Conservation (phyloP, 2,329 filamentous ascomycete genomes). For the Penicillium sp. region DNA sequence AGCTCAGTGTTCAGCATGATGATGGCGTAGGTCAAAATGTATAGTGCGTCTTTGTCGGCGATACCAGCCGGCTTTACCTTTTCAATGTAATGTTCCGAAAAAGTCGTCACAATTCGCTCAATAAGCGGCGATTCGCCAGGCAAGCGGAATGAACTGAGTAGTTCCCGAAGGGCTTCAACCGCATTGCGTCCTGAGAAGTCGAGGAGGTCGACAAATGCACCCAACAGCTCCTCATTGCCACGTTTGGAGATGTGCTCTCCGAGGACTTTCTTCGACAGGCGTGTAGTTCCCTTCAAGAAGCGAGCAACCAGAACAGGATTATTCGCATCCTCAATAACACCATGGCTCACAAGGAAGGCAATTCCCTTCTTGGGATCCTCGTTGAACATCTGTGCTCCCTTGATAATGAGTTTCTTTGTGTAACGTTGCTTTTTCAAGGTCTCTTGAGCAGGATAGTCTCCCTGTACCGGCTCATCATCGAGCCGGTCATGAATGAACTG, state of each 20-base stretch:
- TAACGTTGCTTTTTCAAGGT: constrained; percentile 68
- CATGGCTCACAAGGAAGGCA: constrained; percentile 77
- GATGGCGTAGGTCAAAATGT: constrained; percentile 89
- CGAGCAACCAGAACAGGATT: constrained; percentile 76
- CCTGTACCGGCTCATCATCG: constrained; percentile 62
- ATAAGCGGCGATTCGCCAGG: constrained; percentile 92
- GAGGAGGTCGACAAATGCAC: constrained; percentile 81
- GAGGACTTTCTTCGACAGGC: constrained; percentile 84
- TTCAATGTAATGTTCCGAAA: constrained; percentile 79
- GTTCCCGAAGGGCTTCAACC: constrained; percentile 80
- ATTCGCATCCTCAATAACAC: constrained; percentile 73
- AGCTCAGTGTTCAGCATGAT: constrained; percentile 98
- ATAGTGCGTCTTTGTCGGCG: constrained; percentile 81
- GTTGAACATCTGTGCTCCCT: constrained; percentile 87
- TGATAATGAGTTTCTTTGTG: constrained; percentile 84
- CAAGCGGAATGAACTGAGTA: constrained; percentile 90
- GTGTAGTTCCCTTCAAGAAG: constrained; percentile 82
- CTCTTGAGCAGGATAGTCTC: constrained; percentile 65
- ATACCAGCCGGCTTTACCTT: constrained; percentile 69
- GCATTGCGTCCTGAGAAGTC: constrained; percentile 83
- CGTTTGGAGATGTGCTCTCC: constrained; percentile 93
- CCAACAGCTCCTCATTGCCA: constrained; percentile 78
- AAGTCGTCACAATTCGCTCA: constrained; percentile 83
- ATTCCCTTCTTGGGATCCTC: constrained; percentile 89
- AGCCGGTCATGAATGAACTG: constrained; percentile 88